These are phyloP conservation scores for Colletotrichum truncatum DNA, from an alignment of 2,329 filamentous ascomycete species.

Conservation along the genomic window DNA sequence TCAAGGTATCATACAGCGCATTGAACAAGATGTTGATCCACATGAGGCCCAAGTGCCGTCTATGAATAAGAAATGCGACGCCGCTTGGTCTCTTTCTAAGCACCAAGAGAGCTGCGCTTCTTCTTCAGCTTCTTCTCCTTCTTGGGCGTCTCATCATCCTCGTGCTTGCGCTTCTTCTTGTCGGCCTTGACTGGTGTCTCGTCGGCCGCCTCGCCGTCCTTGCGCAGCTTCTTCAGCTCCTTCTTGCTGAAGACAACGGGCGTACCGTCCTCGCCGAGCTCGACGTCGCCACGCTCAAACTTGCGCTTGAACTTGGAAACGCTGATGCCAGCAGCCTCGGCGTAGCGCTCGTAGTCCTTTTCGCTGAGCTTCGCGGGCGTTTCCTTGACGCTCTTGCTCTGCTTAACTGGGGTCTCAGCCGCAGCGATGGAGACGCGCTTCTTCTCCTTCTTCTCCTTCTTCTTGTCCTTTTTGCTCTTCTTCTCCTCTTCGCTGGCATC, in stretches of 20 bases:
- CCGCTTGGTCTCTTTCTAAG: slow-evolving; percentile 26
- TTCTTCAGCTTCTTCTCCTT: slow-evolving; percentile 66
- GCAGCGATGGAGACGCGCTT: slow-evolving; percentile 32
- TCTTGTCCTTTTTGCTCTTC: slow-evolving; percentile 49
- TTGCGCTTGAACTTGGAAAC: slow-evolving; percentile 83
- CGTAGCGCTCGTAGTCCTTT: slow-evolving; percentile 67
- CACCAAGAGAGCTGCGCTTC: slow-evolving; percentile 42
- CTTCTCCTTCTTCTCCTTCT: slow-evolving; percentile 44
- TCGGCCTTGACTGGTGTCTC: slow-evolving; percentile 54
- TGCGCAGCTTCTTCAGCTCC: slow-evolving; percentile 77
- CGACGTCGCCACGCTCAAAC: slow-evolving; percentile 79
- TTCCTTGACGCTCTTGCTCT: slow-evolving; percentile 33
- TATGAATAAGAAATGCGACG: slow-evolving; percentile 30
- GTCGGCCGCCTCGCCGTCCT: slow-evolving; percentile 61
- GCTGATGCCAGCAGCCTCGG: slow-evolving; percentile 73
- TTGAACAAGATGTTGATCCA: slow-evolving; percentile 32
- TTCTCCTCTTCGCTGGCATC: slow-evolving; percentile 47
- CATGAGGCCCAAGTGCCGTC: slow-evolving; percentile 32
- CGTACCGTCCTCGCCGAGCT: slow-evolving; percentile 71
- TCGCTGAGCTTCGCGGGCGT: slow-evolving; percentile 56
- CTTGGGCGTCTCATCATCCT: slow-evolving; percentile 73
- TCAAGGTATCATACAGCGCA: slow-evolving; percentile 35
- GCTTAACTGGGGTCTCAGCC: slow-evolving; percentile 44
- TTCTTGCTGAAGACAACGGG: slow-evolving; percentile 78
- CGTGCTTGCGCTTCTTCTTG: slow-evolving; percentile 79